A percentile compares a stretch with the other conserved stretches of the same genome.
phyloP scores from a whole-genome alignment of 495 filamentous ascomycete genomes.

The Talaromyces borbonicus region DNA sequence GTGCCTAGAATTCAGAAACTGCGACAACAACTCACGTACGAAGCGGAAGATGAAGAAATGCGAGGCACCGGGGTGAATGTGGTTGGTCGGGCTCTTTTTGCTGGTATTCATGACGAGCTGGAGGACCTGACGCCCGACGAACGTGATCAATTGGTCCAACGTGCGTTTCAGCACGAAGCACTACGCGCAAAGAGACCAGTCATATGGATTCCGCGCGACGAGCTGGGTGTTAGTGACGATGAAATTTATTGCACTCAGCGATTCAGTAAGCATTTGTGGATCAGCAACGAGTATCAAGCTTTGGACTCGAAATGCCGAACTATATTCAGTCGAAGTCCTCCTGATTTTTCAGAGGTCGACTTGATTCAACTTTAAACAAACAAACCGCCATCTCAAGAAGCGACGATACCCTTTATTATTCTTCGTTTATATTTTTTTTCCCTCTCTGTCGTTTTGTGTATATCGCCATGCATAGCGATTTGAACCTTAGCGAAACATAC shows the following conservation, averaged over 20 bases:
- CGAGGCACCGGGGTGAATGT: slow-evolving; percentile 43
- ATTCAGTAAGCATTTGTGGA: slow-evolving; percentile 79
- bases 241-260: slow-evolving; percentile 70
- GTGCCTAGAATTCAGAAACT: slow-evolving; percentile 23
- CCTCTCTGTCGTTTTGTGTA: too few relatives aligned
- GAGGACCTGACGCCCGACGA: slow-evolving; percentile 91
- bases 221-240: slow-evolving; percentile 84
- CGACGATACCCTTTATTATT: too few relatives aligned
- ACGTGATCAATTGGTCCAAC: slow-evolving; percentile 74
- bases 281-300: slow-evolving; percentile 84
- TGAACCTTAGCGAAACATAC: too few relatives aligned
- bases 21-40: slow-evolving; percentile 31
- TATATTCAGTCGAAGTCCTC: slow-evolving; percentile 80
- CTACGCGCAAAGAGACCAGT: slow-evolving; percentile 76
- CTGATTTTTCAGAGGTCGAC: slow-evolving; percentile 87
- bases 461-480: too few relatives aligned
- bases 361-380: slow-evolving; percentile 81
- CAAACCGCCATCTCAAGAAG: too few relatives aligned
- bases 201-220: slow-evolving; percentile 91
- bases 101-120: slow-evolving; percentile 79
- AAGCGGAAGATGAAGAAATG: slow-evolving; percentile 63
- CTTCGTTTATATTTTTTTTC: too few relatives aligned
- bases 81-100: slow-evolving; percentile 72
- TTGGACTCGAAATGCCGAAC: slow-evolving; percentile 76
- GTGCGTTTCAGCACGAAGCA: slow-evolving; percentile 86